Base-by-base conservation (phyloP, 306 rosid genomes). In the Castanea mollissima region DNA sequence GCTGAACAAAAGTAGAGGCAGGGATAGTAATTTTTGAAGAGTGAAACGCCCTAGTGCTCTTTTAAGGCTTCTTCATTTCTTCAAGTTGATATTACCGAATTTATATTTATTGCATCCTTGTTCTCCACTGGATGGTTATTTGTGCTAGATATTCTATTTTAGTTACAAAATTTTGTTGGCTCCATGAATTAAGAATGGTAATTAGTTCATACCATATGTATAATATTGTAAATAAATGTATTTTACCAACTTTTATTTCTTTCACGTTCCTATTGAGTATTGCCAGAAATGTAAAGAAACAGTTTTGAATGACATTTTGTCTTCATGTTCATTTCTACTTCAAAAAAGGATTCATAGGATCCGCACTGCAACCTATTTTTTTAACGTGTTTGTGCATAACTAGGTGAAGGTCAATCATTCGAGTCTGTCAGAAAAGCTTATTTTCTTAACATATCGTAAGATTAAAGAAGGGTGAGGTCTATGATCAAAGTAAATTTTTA, bases 1-100 rank as follows among this genome's bases (percentile, higher is more conserved):
- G 94, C 86, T 29, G 99, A 95, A 80, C 99, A 85, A 60, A 95
- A 95, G 85, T 88, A 98, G 75, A 88, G 98, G 87, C 99, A 95
- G 81, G 73, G 99, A 70, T 93, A 91, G 89, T 93, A 89, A 76
- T 52, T 35, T 18, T 34, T 46, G 18, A 31, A 6, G 59, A 32
- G 75, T 29, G 31, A 77, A 27, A 71, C 57, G 35, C 38, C 8
- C 41, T 23, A n/a, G 65, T 15, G 56, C 77, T 63, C 83, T 3
- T 71, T 11, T 23, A 31, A 27, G 78, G 71, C 79, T 55, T 46
- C 38, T 34, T 76, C 73, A 20, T 55, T 62, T 73, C 55, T n/a
- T 83, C 74, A 27, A 54, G 76, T 58, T 57, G 79, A 57, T 55
- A 56, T 75, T 57, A 29, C 59, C 80, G 25, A 58, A 71, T 68